Percentiles rank a stretch among this genome's conserved stretches.
Evolutionary conservation across 768 basidiomycete genomes (phyloP).

Genomic region (Clitopilus passeckerianus): DNA sequence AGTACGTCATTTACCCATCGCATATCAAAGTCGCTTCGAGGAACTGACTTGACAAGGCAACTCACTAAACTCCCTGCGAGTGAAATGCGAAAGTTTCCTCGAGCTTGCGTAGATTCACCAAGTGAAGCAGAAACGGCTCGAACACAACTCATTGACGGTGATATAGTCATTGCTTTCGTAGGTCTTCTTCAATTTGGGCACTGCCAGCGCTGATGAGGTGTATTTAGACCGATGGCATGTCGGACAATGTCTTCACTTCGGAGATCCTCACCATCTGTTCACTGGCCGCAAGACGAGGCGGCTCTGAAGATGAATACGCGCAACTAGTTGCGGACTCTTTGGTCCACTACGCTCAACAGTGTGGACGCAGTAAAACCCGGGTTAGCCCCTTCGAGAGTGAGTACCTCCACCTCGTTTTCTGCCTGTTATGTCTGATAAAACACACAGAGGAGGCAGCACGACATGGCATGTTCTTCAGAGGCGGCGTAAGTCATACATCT

Average conservation of each 20-base stretch:
- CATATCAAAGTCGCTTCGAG: slow-evolving; percentile 6
- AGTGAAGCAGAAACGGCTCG: slow-evolving; percentile 40
- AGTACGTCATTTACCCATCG: slow-evolving; percentile 25
- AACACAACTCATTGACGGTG: slow-evolving; percentile 42
- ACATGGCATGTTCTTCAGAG: slow-evolving; percentile 59
- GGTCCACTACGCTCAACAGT: slow-evolving; percentile 61
- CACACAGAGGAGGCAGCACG: slow-evolving; percentile 55
- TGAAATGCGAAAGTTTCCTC: slow-evolving; percentile 33
- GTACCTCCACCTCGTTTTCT: slow-evolving; percentile 31
- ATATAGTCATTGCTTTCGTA: slow-evolving; percentile 48
- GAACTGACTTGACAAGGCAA: slow-evolving; percentile 32
- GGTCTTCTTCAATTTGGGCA: neutral
- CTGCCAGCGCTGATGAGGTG: neutral
- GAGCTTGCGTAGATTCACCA: slow-evolving; percentile 51
- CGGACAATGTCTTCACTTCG: slow-evolving; percentile 60
- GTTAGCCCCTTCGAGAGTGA: slow-evolving; percentile 75
- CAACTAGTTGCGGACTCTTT: slow-evolving; percentile 71
- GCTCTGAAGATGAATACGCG: slow-evolving; percentile 55
- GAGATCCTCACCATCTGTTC: slow-evolving; percentile 71
- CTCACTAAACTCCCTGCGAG: slow-evolving; percentile 48
- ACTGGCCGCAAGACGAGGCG: slow-evolving; percentile 51
- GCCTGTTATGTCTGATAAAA: slow-evolving; percentile 2
- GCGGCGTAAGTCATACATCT: slow-evolving; percentile 56
- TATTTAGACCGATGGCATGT: slow-evolving; percentile 47
- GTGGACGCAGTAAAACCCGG: slow-evolving; percentile 63